Evolutionary conservation across 129 eudicot species (phyloP).

Genomic region (Gnaphalium uliginosum): DNA sequence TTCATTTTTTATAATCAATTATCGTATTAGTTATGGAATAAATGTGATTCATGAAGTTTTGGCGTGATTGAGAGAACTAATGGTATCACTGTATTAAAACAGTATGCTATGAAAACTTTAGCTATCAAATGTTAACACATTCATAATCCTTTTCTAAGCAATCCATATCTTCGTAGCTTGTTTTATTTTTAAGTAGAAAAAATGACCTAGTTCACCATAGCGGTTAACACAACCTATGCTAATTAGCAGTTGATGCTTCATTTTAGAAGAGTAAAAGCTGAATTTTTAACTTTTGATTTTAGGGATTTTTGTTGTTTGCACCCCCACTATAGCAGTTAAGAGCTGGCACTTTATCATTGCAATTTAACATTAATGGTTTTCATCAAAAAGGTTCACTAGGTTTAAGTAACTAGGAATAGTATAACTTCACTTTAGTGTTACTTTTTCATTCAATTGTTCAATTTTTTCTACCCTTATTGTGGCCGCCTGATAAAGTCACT

Average conservation of each 20-base stretch:
- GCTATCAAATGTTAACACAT: conserved; percentile 6
- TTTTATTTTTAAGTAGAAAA: too few relatives aligned
- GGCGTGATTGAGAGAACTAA: not conserved
- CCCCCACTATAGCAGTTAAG: not conserved
- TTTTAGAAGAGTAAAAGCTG: conserved; percentile 2
- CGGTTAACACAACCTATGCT: too few relatives aligned
- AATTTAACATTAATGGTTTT: not conserved
- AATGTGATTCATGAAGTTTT: too few relatives aligned
- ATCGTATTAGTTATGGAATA: too few relatives aligned
- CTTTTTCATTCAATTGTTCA: not conserved
- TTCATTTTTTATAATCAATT: not conserved
- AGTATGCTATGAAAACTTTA: not conserved
- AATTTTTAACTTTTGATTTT: not conserved
- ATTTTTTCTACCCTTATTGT: not conserved
- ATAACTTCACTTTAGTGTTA: not conserved
- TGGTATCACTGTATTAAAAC: not conserved
- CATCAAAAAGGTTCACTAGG: not conserved
- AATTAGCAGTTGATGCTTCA: not conserved
- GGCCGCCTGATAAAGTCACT: conserved; percentile 1
- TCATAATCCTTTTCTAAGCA: too few relatives aligned
- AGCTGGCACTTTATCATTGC: not conserved
- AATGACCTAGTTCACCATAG: too few relatives aligned
- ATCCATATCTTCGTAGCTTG: too few relatives aligned
- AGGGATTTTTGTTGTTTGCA: not conserved
- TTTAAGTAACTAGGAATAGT: not conserved